These are phyloP conservation scores for Salix viminalis DNA, from an alignment of 345 rosid species.

Conservation along the genomic window DNA sequence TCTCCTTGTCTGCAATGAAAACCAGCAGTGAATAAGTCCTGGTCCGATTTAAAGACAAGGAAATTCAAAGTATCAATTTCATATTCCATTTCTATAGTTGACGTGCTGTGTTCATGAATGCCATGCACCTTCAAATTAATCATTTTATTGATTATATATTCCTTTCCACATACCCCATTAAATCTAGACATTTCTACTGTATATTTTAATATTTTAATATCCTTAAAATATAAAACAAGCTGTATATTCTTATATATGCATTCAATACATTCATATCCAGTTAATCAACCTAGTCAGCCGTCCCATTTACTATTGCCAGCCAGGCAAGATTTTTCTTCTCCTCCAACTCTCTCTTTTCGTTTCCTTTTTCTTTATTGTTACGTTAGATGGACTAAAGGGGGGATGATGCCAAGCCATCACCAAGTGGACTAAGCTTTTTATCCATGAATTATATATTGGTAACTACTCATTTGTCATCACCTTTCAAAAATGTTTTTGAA, in stretches of 20 bases:
- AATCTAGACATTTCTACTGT: too few species aligned
- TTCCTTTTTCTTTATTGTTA: too few species aligned
- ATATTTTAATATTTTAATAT: too few species aligned
- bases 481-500: too few species aligned
- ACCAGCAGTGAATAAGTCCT: background rate
- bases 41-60: background rate
- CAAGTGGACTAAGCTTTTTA: background rate
- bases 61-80: background rate
- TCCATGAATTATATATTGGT: background rate
- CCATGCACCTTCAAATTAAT: too few species aligned
- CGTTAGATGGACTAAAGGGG: background rate
- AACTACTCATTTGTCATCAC: too few species aligned
- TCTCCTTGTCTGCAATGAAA: conserved; percentile 49
- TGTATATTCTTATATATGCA: too few species aligned
- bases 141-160: too few species aligned
- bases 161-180: too few species aligned
- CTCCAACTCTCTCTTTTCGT: background rate
- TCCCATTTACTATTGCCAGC: background rate
- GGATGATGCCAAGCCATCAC: background rate
- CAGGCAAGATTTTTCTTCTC: background rate
- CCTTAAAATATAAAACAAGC: too few species aligned
- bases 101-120: too few species aligned
- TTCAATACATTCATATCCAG: background rate
- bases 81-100: too few species aligned
- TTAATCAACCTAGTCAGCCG: background rate